Conservation (phyloP, 441 rosid species). For the Flueggea neowawraea region DNA sequence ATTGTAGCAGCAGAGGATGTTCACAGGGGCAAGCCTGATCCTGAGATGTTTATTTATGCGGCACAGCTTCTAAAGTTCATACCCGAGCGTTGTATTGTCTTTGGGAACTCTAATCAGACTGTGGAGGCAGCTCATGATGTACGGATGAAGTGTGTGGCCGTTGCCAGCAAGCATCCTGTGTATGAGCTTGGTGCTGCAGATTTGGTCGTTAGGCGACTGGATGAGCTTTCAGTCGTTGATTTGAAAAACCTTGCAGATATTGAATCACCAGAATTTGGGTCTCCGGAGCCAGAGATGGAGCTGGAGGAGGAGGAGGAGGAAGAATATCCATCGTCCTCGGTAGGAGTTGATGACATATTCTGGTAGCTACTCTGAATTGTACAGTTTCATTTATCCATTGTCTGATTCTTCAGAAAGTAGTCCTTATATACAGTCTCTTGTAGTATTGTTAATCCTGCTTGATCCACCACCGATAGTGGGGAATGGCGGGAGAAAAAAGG, state of each 20-base stretch:
- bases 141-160: constrained; percentile 94
- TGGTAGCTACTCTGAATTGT: constrained; percentile 54
- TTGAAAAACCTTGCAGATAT: constrained; percentile 86
- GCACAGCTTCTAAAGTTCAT: constrained; percentile 88
- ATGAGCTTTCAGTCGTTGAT: constrained; percentile 87
- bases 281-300: constrained; percentile 57
- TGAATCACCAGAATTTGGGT: constrained; percentile 65
- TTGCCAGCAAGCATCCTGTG: constrained; percentile 87
- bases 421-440: constrained; percentile 2
- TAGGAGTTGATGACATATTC: constrained; percentile 67
- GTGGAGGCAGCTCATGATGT: constrained; percentile 98
- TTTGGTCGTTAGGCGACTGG: constrained; percentile 71
- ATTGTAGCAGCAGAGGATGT: constrained; percentile 88
- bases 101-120: constrained; percentile 88
- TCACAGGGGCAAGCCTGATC: constrained; percentile 90
- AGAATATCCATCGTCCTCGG: constrained; percentile 33
- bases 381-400: constrained; percentile 34
- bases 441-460: neutral
- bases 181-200: constrained; percentile 96
- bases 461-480: neutral
- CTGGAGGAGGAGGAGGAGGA: constrained; percentile 86
- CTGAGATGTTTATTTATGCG: constrained; percentile 87
- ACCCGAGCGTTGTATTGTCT: constrained; percentile 93
- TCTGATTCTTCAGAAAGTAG: constrained; percentile 25
- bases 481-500: neutral